Evolutionary conservation across 164 flowering plant species (phyloP).

Genomic region (Tetracentron sinense): DNA sequence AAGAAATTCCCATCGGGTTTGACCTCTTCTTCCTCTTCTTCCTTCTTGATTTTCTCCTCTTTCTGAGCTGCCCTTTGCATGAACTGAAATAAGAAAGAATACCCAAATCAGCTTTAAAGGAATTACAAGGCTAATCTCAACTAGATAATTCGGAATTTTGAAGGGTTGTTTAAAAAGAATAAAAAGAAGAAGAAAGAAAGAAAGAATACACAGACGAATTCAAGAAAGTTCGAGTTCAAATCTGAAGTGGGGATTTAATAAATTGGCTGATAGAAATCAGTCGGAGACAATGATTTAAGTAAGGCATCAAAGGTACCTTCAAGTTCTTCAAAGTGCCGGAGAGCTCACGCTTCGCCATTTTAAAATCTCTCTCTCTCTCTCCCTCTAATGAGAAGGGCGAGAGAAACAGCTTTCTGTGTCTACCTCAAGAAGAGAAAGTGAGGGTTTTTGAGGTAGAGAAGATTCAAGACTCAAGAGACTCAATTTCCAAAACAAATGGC

Average conservation of each 20-base stretch:
- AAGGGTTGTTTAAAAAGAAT: too few species aligned
- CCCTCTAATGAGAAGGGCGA: too few species aligned
- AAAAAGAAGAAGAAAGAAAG: not conserved
- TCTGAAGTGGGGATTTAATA: not conserved
- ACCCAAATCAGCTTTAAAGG: not conserved
- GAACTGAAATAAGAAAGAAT: not conserved
- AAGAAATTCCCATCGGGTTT: constrained; percentile 38
- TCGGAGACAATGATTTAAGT: too few species aligned
- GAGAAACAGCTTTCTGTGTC: too few species aligned
- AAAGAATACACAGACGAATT: constrained; percentile 4
- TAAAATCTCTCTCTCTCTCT: not conserved
- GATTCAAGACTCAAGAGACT: too few species aligned
- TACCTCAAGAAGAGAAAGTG: too few species aligned
- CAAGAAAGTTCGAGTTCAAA: constrained; percentile 14
- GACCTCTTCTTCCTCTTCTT: constrained; percentile 60
- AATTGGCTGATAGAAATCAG: not conserved
- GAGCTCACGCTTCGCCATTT: constrained; percentile 77
- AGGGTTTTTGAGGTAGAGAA: too few species aligned
- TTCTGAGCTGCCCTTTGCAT: constrained; percentile 26
- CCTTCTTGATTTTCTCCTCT: constrained; percentile 55
- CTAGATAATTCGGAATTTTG: not conserved
- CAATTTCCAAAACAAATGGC: too few species aligned
- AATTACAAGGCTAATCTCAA: constrained; percentile 5
- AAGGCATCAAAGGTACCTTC: too few species aligned
- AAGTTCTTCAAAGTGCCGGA: constrained; percentile 68